Evolutionary conservation across 2,329 filamentous ascomycete species (phyloP), one percentile per base, ranked within the genome.

Genomic region (Monilinia laxa): DNA sequence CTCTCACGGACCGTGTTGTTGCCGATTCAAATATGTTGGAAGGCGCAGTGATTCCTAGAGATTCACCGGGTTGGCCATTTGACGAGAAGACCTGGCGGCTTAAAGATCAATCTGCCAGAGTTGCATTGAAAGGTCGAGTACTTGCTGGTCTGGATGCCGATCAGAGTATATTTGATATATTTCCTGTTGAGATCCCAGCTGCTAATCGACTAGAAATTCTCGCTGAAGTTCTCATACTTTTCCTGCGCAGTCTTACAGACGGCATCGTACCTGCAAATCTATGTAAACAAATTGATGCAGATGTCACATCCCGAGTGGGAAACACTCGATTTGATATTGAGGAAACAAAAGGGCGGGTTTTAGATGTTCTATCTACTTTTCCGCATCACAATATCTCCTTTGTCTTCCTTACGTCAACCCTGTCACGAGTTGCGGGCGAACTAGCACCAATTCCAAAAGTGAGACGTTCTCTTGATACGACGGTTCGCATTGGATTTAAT

Each of bases 331-430:
- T 79, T 12, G 77, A 79, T 5, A 75, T 76, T 53, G 86, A 89
- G 66, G 86, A 88, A 56, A 80, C 84, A 55, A 83, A 85, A 69
- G 82, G 82, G 51, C 82, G 81, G 76, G 79, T 95, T 1, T 85
- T 97, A 6, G 93, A 97, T 71, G 84, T 89, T 2, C 83, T 97
- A 2, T 85, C 89, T 0, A 81, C 84, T 2, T 84, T 86, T 0
- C 90, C 92, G 0, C 89, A 89, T 60, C 90, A 96, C 78, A 95
- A 92, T 75, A 93, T 97, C 65, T 90, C 90, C 0, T 96, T 97
- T 74, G 90, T 96, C 2, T 93, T 97, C 70, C 80, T 97, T 20
- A 92, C 90, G 0, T 88, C 91, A 11, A 93, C 93, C 78, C 82
- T 97, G 14, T 82, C 83, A 28, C 82, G 83, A 14, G 81, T 90